Conservation (phyloP, 768 basidiomycete genomes). For the Phanerochaete carnosa region DNA sequence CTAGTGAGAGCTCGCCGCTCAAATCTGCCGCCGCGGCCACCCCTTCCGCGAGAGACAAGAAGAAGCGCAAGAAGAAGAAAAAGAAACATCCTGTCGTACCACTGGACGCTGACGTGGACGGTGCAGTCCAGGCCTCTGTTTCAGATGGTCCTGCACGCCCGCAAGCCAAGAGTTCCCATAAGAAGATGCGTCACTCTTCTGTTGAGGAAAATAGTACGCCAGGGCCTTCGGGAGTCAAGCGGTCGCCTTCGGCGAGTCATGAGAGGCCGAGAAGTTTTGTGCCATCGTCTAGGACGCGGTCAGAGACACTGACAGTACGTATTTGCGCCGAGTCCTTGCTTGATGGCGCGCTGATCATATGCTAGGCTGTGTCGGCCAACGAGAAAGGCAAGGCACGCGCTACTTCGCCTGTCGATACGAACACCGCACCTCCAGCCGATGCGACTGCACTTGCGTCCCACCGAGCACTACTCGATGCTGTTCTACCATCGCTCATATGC, state of each 20-base stretch:
- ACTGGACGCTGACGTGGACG: not conserved
- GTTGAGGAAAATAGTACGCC: not conserved
- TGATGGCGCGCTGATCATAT: not conserved
- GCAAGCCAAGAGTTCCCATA: not conserved
- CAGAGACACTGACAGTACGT: not conserved
- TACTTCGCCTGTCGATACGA: not conserved
- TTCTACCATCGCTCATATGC: slow-evolving; percentile 67
- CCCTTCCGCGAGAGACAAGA: slow-evolving; percentile 18
- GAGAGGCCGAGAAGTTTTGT: not conserved
- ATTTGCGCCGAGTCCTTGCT: not conserved
- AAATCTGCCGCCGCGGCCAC: not conserved
- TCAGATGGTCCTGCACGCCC: not conserved
- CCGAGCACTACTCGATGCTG: slow-evolving; percentile 45
- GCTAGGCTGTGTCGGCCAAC: not conserved
- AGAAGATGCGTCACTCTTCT: not conserved
- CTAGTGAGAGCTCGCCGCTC: not conserved
- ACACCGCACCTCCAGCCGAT: not conserved
- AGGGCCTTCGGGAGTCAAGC: not conserved
- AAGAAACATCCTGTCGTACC: slow-evolving; percentile 21
- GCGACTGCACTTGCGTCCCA: slow-evolving; percentile 39
- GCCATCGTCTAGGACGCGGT: not conserved
- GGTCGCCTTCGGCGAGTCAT: not conserved
- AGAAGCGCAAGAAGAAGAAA: slow-evolving; percentile 25
- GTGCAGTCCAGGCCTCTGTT: not conserved
- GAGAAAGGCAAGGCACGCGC: slow-evolving; percentile 12